These are phyloP conservation scores for Botrytis tulipae DNA, from an alignment of 2,329 filamentous ascomycete genomes.

Conservation along the genomic window DNA sequence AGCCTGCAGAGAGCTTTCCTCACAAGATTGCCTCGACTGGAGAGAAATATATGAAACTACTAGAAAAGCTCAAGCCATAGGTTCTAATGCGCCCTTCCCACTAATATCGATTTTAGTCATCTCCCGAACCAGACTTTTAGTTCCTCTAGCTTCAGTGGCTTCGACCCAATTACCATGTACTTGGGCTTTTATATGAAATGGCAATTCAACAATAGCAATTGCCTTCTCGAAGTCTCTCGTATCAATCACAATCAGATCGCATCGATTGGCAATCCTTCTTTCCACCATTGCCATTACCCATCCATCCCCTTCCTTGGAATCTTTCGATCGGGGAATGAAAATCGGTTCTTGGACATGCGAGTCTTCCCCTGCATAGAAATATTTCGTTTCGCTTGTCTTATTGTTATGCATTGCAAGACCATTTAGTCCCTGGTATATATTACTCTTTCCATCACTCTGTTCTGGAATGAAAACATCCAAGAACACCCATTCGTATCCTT, in stretches of 20 bases:
- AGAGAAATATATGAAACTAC: not conserved
- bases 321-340: conserved; percentile 47
- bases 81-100: not conserved
- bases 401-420: conserved; percentile 23
- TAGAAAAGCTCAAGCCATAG: not conserved
- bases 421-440: conserved; percentile 32
- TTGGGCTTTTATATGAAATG: conserved; percentile 31
- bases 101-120: not conserved
- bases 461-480: conserved; percentile 41
- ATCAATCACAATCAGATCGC: conserved; percentile 41
- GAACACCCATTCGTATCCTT: conserved; percentile 42
- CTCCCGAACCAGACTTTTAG: not conserved
- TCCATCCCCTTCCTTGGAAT: conserved; percentile 36
- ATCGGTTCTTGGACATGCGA: conserved; percentile 53
- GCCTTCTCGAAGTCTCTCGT: conserved; percentile 37
- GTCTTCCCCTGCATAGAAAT: conserved; percentile 40
- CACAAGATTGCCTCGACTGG: not conserved
- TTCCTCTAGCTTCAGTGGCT: not conserved
- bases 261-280: conserved; percentile 40
- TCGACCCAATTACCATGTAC: conserved; percentile 38
- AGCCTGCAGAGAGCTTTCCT: not conserved
- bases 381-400: conserved; percentile 31
- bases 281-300: conserved; percentile 36
- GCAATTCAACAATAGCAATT: conserved; percentile 36
- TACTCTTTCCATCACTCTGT: conserved; percentile 38